Base-by-base conservation (phyloP, 2,329 filamentous ascomycete genomes). In the Cercospora nicotianae region DNA sequence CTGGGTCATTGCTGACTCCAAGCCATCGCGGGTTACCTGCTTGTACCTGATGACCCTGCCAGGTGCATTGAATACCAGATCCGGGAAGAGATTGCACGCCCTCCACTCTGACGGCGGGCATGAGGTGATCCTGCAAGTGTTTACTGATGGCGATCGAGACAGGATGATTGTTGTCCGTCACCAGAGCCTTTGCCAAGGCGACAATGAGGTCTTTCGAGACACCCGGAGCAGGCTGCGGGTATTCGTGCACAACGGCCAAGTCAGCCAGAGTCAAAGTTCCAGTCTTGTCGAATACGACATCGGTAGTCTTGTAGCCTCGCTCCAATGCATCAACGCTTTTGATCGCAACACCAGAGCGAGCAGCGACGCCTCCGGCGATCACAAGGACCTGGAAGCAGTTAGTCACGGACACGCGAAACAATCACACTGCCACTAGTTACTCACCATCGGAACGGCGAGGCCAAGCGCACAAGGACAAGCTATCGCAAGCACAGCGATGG, bases 381-480 rank as follows among this genome's bases (percentile, higher is more conserved):
- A 93, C 87, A 10, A 93, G 79, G 0, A 94, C 91, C 89, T 48
- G 42, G 42, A 9, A 48, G 18, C 42, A 20, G 42, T 48, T 18
- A 48, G 18, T 20, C 8, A 12, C 12, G n/a, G 5, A 5, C 42
- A 20, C 7, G 5, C n/a, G 9, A 20, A 5, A 48, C 18, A 18
- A 7, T 16, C n/a, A 18, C 42, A 12, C 7, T 3, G 3, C 18
- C n/a, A 16, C n/a, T 5, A 39, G 3, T 7, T 39, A 5, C 42
- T 18, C 20, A 48, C 42, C 42, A 94, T 92, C 0, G 92, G 91
- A 0, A 93, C 90, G 0, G 90, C 90, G 1, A 91, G 82, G 0
- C 90, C 91, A 55, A 95, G 87, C 0, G 91, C 91, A 65, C 91
- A 94, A 0, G 92, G 91, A 71, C 91, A 95, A 0, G 91, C 93